Evolutionary conservation across 495 filamentous ascomycete species (phyloP).

Genomic region (Penicillium alfredii): DNA sequence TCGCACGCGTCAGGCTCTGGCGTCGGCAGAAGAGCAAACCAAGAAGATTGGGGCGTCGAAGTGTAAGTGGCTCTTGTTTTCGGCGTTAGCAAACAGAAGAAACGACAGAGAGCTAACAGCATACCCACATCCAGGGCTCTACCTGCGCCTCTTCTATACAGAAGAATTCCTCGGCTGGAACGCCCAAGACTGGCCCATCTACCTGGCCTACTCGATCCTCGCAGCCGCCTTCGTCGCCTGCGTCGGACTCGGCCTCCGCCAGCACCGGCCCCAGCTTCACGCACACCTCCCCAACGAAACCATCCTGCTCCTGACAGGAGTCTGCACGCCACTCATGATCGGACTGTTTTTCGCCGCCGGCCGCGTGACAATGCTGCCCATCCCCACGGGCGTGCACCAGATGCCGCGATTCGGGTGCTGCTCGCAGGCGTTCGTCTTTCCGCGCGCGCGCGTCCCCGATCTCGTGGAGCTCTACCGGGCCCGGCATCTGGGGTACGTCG

Average conservation of each 20-base stretch:
- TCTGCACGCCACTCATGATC: slow-evolving; percentile 27
- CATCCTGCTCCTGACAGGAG: slow-evolving; percentile 7
- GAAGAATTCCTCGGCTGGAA: slow-evolving; percentile 50
- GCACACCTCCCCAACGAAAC: slow-evolving; percentile 12
- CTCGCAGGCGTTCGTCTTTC: slow-evolving; percentile 39
- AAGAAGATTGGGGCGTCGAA: slow-evolving; percentile 14
- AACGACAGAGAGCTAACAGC: background rate
- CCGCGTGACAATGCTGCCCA: slow-evolving; percentile 29
- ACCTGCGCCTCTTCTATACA: slow-evolving; percentile 54
- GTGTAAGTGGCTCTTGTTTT: slow-evolving; percentile 16
- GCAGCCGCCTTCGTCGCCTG: slow-evolving; percentile 8
- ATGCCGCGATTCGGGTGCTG: slow-evolving; percentile 52
- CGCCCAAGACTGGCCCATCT: slow-evolving; percentile 41
- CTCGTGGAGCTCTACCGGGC: slow-evolving; percentile 9
- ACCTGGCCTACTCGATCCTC: slow-evolving; percentile 26
- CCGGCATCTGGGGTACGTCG: slow-evolving; percentile 19
- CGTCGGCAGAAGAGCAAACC: slow-evolving; percentile 25
- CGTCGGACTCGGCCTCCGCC: slow-evolving; percentile 6
- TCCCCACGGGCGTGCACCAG: slow-evolving; percentile 32
- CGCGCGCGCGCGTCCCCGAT: slow-evolving; percentile 27
- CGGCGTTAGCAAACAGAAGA: background rate
- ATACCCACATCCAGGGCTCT: slow-evolving; percentile 27
- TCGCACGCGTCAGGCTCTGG: slow-evolving; percentile 32
- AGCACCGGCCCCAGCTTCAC: background rate
- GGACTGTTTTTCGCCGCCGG: slow-evolving; percentile 31